A percentile compares a stretch with the other conserved stretches of the same genome.
phyloP scores from a whole-genome alignment of 1,139 yeast genomes.

The Taphrina communis region DNA sequence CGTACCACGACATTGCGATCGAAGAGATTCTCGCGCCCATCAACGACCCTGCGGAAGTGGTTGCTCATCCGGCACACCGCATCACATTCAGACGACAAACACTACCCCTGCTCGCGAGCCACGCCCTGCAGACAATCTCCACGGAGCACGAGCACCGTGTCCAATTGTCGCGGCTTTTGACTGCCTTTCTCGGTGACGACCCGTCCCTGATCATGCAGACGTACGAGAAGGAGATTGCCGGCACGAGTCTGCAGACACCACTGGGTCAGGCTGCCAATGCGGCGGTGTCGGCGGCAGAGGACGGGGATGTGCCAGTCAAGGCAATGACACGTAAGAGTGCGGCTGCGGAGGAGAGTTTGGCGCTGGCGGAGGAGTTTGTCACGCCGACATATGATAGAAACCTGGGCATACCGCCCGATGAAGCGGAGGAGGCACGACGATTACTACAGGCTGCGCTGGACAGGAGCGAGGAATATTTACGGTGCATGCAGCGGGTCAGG shows the following conservation, averaged over 20 bases:
- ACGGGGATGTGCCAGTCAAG: constrained; percentile 16
- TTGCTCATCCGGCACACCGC: constrained; percentile 32
- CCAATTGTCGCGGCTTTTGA: constrained; percentile 31
- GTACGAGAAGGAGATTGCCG: constrained; percentile 26
- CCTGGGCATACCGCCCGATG: constrained; percentile 39
- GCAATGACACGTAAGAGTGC: constrained; percentile 31
- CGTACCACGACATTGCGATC: constrained; percentile 38
- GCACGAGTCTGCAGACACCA: constrained; percentile 22
- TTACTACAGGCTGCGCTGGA: constrained; percentile 42
- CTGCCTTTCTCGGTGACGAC: constrained; percentile 42
- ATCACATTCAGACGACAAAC: constrained; percentile 32
- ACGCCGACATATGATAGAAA: constrained; percentile 30
- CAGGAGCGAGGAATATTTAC: constrained; percentile 42
- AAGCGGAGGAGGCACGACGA: constrained; percentile 40
- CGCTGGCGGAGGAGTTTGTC: constrained; percentile 25
- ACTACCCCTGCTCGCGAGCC: constrained; percentile 35
- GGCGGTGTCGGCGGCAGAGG: neutral
- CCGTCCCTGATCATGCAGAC: constrained; percentile 27
- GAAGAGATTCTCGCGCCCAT: constrained; percentile 41
- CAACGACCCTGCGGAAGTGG: constrained; percentile 40
- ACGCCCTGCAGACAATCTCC: constrained; percentile 35
- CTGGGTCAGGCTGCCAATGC: constrained; percentile 2
- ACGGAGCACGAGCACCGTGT: constrained; percentile 41
- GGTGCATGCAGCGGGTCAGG: constrained; percentile 38
- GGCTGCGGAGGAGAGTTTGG: constrained; percentile 25